Base-by-base conservation (phyloP, 2,329 filamentous ascomycete genomes). In the Penicillium sp. region DNA sequence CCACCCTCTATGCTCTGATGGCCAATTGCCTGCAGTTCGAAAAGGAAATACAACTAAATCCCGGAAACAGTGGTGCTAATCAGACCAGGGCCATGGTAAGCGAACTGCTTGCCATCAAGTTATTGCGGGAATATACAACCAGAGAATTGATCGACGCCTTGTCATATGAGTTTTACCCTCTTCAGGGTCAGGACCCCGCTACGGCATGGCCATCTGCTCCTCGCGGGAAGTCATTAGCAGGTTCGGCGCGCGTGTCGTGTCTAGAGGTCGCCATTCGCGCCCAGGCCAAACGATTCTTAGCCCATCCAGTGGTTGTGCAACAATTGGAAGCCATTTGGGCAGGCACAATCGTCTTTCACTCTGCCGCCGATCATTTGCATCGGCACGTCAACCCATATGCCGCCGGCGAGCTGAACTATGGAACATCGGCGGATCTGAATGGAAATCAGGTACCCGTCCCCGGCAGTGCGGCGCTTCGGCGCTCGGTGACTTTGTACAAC, bases 271-370 rank as follows among this genome's bases (percentile, higher is more conserved):
- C 91, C 50, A 96, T 97, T 60, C 83, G 89, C 56, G 89, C 90
- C 16, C 90, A 90, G 52, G 87, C 91, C 18, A 96, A 97, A 70
- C 85, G 89, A 57, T 95, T 96, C 58, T 76, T 97, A 4, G 86
- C 91, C 7, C 90, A 96, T 62, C 90, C 91, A 0, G 75, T 96
- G 3, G 89, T 96, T 0, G 86, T 96, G 7, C 89, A 94, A 67
- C 90, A 96, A 64, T 76, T 97, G n/a, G 89, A 96, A 68, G 90
- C 89, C 36, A 95, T 97, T 51, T 97, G 91, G 91, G 91, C 89
- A 16, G 91, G 91, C 23, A 91, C 87, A 14, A 93, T 97, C 55
- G 89, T 93, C 56, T 96, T 97, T 63, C 89, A 95, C 68, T 93
- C 89, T 1, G 82, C 85, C 10, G 88, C 89, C 4, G 90, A 96